These are phyloP conservation scores for Quercus lobata DNA, from an alignment of 331 rosid species.

Conservation along the genomic window DNA sequence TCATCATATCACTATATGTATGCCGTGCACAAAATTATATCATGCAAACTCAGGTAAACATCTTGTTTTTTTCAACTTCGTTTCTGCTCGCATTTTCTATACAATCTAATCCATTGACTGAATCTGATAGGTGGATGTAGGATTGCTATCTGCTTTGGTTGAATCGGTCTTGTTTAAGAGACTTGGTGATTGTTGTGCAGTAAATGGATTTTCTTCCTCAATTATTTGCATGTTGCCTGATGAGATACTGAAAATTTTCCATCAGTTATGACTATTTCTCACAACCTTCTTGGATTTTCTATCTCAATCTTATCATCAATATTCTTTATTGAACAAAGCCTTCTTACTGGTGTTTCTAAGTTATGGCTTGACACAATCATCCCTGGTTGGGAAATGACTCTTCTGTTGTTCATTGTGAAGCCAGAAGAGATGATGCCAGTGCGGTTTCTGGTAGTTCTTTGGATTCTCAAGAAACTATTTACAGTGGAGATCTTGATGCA, in stretches of 20 bases:
- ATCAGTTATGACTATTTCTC: constrained; percentile 29
- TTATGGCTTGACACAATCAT: constrained; percentile 49
- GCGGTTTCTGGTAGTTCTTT: constrained; percentile 22
- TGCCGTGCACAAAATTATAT: constrained; percentile 60
- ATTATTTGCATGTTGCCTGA: constrained; percentile 34
- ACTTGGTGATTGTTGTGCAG: constrained; percentile 32
- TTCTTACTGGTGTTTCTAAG: constrained; percentile 47
- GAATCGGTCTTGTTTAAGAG: constrained; percentile 51
- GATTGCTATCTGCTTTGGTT: constrained; percentile 58
- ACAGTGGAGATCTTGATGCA: constrained; percentile 26
- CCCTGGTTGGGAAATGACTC: constrained; percentile 50
- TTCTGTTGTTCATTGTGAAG: constrained; percentile 26
- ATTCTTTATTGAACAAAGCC: constrained; percentile 47
- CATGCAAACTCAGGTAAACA: constrained; percentile 74
- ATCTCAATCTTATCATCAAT: constrained; percentile 35
- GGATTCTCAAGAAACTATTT: constrained; percentile 18
- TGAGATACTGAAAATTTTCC: constrained; percentile 33
- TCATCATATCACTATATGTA: constrained; percentile 59
- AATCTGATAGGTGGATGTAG: constrained; percentile 63
- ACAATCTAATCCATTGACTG: constrained; percentile 34
- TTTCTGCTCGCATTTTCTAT: constrained; percentile 8
- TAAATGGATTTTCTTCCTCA: constrained; percentile 42
- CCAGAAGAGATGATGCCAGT: constrained; percentile 12
- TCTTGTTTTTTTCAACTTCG: not conserved
- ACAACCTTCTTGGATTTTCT: constrained; percentile 41